Percentiles rank a stretch among this genome's conserved stretches.
phyloP scores from a whole-genome alignment of 78 protist species.

The Dictyostelium capitatum region DNA sequence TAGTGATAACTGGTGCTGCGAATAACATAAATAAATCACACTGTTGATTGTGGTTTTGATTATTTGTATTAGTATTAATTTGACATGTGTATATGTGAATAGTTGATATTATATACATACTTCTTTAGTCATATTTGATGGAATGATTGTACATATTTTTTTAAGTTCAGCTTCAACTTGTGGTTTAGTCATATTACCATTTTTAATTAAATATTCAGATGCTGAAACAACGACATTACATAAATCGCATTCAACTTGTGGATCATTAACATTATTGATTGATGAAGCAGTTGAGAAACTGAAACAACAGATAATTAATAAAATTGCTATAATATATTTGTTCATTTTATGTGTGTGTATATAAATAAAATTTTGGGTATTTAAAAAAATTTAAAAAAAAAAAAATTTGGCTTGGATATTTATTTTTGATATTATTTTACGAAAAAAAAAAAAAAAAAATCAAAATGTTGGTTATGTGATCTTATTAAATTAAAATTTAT shows the following conservation, averaged over 20 bases:
- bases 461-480: too few relatives aligned
- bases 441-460: too few relatives aligned
- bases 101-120: neutral
- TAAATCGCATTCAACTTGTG: slow-evolving; percentile 18
- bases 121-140: slow-evolving; percentile 39
- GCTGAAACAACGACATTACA: slow-evolving; percentile 3
- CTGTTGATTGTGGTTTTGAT: neutral
- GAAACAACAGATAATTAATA: neutral
- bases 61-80: too few relatives aligned
- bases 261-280: too few relatives aligned
- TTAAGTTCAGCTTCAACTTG: slow-evolving; percentile 52
- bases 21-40: slow-evolving; percentile 45
- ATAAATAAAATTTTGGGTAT: too few relatives aligned
- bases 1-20: slow-evolving; percentile 51
- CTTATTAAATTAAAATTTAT: too few relatives aligned
- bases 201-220: slow-evolving; percentile 29
- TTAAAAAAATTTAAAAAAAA: too few relatives aligned
- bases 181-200: slow-evolving; percentile 20
- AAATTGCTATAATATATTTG: neutral
- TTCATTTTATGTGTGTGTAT: neutral
- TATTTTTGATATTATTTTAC: too few relatives aligned
- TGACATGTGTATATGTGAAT: too few relatives aligned
- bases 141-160: slow-evolving; percentile 18
- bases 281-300: neutral
- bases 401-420: too few relatives aligned